Evolutionary conservation across 108 stramenopile genomes (phyloP), one percentile per base, ranked within the genome.

Genomic region (Fistulifera solaris): DNA sequence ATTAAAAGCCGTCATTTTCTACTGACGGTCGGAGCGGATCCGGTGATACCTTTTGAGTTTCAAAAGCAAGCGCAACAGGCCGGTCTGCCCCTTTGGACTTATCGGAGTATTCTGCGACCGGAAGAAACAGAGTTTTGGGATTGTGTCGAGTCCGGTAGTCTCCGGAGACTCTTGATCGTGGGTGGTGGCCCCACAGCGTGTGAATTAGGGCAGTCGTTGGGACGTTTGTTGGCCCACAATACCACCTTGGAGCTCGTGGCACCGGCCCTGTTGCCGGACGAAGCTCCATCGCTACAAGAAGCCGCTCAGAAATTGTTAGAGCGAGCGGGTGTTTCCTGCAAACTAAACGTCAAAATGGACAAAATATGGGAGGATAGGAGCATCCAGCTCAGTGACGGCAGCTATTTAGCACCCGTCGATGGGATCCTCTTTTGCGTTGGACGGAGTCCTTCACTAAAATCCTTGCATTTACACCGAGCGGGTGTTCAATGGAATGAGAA

Each of bases 121-220:
- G 28, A 48, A 26, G 51, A 59, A 15, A 38, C 21, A 15, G 47
- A 39, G 16, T 52, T 61, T 42, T 49, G 48, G 50, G 24, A 25
- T 2, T 43, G 18, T 38, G 28, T 27, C 27, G 56, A 41, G 12
- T 27, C 31, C n/a, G 40, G 44, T 12, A 42, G 22, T 17, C 27
- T 22, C 2, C 61, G 61, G 59, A 41, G 48, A 16, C 24, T 76
- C 16, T 62, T 71, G 8, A 64, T 77, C 61, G 67, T 58, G 12
- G 76, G 76, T 18, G 76, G 71, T 24, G 76, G 76, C 4, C 45
- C 71, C 1, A 68, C 71, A 14, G 76, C 67, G 0, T 59, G 56
- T 48, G 76, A 77, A 47, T 13, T 77, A 3, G 67, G 50, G 13
- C 76, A 77, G 52, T 45, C 63, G 0, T 28, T 77, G 42, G 69